Percentiles rank a stretch among this genome's conserved stretches.
Evolutionary conservation across 2,329 filamentous ascomycete species (phyloP).

Genomic region (Neocatenulostroma microsporum): DNA sequence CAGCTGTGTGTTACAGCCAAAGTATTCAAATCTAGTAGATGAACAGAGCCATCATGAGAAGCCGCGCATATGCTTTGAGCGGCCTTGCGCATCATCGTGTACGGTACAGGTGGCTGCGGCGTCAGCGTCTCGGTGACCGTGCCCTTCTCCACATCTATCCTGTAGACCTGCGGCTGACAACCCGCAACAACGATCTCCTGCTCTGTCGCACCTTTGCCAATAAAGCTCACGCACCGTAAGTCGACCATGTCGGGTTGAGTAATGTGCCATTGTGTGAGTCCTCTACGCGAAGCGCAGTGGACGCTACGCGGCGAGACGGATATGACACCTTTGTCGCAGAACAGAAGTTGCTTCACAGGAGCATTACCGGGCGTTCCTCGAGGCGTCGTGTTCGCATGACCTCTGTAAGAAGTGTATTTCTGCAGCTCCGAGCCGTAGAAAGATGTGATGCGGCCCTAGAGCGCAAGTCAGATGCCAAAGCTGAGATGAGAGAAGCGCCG

Average conservation of each 20-base stretch:
- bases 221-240: slow-evolving; percentile 91
- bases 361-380: slow-evolving; percentile 49
- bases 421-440: slow-evolving; percentile 82
- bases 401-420: slow-evolving; percentile 82
- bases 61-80: slow-evolving; percentile 85
- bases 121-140: slow-evolving; percentile 34
- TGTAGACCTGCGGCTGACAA: slow-evolving; percentile 77
- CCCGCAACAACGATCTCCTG: slow-evolving; percentile 81
- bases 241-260: slow-evolving; percentile 72
- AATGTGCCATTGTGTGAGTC: slow-evolving; percentile 82
- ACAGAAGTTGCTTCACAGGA: slow-evolving; percentile 75
- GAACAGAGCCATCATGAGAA: slow-evolving; percentile 70
- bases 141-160: slow-evolving; percentile 55
- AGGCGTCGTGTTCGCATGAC: slow-evolving; percentile 50
- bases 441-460: slow-evolving; percentile 75
- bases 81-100: slow-evolving; percentile 85
- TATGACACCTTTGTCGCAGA: slow-evolving; percentile 85
- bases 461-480: slow-evolving; percentile 1
- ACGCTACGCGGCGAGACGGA: slow-evolving; percentile 75
- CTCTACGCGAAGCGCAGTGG: slow-evolving; percentile 79
- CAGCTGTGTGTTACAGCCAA: slow-evolving; percentile 77
- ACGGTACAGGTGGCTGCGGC: slow-evolving; percentile 44
- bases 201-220: slow-evolving; percentile 64
- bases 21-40: slow-evolving; percentile 73
- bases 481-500: background rate